Evolutionary conservation across 768 basidiomycete species (phyloP), one percentile per base, ranked within the genome.

Genomic region (Phanerochaete sordida): DNA sequence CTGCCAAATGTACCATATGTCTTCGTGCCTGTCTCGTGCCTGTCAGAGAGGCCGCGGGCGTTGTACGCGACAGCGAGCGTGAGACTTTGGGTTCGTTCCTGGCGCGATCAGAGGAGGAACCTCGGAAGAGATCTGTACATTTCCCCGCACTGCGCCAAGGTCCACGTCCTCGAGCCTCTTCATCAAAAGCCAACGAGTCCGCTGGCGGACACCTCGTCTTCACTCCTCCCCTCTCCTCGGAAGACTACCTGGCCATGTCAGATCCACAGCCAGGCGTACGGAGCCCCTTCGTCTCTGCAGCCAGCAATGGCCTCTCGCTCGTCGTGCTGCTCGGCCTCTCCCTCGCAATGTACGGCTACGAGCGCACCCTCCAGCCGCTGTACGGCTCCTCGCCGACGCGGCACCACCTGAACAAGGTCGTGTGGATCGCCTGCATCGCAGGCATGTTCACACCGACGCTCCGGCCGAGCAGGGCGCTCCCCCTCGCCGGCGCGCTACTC

Each of bases 361-460:
- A 83, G 69, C 83, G 82, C 33, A 78, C 83, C 9, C 67, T 93
- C n/a, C 72, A 78, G 57, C 91, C 91, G 16, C 73, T 91, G 2
- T 92, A 91, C 69, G 90, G 85, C 49, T 75, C 79, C 13, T 76
- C 78, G 7, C 82, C 87, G 0, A 83, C 86, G 1, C 74, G 73
- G 0, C 75, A 77, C 56, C 75, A 84, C 37, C 73, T 91, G 8
- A 67, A 70, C 49, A 75, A 77, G 58, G 60, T 78, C 37, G 65
- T 77, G 12, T 68, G 76, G 70, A 60, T 63, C 7, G 67, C 69
- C n/a, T 73, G 69, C 30, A 66, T 70, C 39, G 45, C 65, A 26
- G 73, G 77, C 45, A 72, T 69, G 57, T 71, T 79, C 24, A 69
- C 67, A 1, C 70, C 78, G 19, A 72, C 68, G 21, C 63, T 77